These are phyloP conservation scores for Trichoderma arundinaceum DNA, from an alignment of 2,329 filamentous ascomycete species.

Conservation along the genomic window DNA sequence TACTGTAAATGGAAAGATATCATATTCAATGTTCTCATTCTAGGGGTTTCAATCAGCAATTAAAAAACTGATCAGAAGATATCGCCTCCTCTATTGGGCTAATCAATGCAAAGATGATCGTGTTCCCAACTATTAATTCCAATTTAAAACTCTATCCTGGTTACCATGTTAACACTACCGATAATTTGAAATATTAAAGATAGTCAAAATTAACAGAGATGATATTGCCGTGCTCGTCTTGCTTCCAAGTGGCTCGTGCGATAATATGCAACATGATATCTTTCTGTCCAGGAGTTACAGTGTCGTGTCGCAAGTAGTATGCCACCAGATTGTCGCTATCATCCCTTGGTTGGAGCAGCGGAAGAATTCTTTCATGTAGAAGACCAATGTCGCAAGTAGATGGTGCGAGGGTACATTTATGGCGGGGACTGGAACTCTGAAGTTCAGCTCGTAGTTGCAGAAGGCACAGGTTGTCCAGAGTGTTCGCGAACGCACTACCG, in stretches of 20 bases:
- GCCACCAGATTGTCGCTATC: background rate
- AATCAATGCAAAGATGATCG: background rate
- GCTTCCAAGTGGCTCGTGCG: background rate
- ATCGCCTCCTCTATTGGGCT: too few species aligned
- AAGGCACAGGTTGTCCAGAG: background rate
- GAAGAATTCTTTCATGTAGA: background rate
- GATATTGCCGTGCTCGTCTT: background rate
- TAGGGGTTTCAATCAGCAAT: too few species aligned
- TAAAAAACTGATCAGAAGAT: too few species aligned
- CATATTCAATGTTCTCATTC: too few species aligned
- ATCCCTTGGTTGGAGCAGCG: constrained; percentile 3
- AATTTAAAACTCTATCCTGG: too few species aligned
- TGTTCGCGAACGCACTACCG: background rate
- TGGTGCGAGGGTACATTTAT: too few species aligned
- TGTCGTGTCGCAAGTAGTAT: background rate
- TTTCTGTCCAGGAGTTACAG: background rate
- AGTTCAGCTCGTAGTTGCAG: background rate
- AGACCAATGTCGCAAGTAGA: background rate
- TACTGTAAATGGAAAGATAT: too few species aligned
- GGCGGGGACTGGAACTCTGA: background rate
- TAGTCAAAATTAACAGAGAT: background rate
- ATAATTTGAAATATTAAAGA: background rate
- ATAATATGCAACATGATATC: background rate
- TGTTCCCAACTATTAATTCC: background rate
- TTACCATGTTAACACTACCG: background rate